Base-by-base conservation (phyloP, 306 rosid species). In the Prunus persica region DNA sequence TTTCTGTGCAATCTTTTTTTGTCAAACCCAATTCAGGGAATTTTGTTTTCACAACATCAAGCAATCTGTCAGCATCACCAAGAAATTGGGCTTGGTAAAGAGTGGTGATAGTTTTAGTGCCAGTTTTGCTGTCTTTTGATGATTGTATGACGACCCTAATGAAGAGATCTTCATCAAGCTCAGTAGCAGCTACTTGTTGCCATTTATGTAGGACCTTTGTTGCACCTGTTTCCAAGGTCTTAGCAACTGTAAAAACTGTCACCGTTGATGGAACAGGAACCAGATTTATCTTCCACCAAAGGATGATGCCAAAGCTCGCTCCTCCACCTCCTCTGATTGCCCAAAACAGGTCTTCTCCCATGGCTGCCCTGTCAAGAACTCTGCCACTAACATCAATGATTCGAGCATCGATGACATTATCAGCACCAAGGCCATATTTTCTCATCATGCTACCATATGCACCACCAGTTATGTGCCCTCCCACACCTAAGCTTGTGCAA, bases 261-360 rank as follows among this genome's bases (percentile, higher is more conserved):
- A 91, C 94, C 0, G 79, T 85, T 75, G 58, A 34, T 2, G 97
- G 98, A 32, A 94, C 96, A 11, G 89, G 87, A 32, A 90, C 97
- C 0, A 94, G 88, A 41, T 85, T 94, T 27, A 94, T 84, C 82
- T 91, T 90, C 98, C 97, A 94, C 94, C 91, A 85, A 2, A 94
- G 90, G 47, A 94, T 81, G 47, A 94, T 30, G 9, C 98, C 96
- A 67, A 91, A 91, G 75, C 98, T 94, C 65, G 78, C 96, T 43
- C 97, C 97, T 45, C 93, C 98, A 3, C 94, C 94, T n/a, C 98
- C 98, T 85, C 94, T 78, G 38, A 94, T 90, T 1, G 94, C 98
- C 96, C 96, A 94, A 78, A 94, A 94, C 3, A 90, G 34, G 24
- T 91, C 97, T 50, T 94, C 96, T 57, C 98, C 97, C 98, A 94